phyloP scores from a whole-genome alignment of 1,284 basidiomycete genomes.

The Marasmius tenuissimus region DNA sequence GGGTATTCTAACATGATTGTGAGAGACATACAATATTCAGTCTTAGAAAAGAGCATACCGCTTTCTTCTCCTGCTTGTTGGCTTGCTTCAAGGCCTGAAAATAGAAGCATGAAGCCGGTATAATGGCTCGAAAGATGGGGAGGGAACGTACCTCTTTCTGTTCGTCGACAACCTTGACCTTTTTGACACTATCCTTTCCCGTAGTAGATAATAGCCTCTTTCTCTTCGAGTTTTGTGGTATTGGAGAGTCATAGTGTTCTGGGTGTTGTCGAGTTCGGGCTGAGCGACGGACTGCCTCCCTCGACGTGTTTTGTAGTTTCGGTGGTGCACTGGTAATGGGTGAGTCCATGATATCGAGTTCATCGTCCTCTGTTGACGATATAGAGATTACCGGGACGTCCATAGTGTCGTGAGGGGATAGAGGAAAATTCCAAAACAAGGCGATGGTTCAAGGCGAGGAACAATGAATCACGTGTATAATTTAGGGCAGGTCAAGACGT shows the following conservation, averaged over 20 bases:
- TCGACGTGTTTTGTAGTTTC: neutral
- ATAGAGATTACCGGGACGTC: neutral
- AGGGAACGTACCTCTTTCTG: neutral
- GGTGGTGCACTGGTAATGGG: neutral
- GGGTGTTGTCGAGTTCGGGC: neutral
- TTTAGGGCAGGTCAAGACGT: neutral
- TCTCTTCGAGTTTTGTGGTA: neutral
- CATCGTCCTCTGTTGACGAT: neutral
- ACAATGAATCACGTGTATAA: neutral
- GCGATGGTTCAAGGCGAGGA: neutral
- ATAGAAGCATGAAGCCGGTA: neutral
- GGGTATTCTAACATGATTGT: conserved; percentile 30
- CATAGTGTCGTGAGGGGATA: neutral
- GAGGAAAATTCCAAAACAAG: neutral
- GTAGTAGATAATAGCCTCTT: neutral
- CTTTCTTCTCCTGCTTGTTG: conserved; percentile 36
- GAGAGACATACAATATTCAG: neutral
- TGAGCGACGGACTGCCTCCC: neutral
- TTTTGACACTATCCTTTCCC: neutral
- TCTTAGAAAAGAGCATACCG: conserved; percentile 25
- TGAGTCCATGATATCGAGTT: neutral
- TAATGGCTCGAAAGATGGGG: too few species aligned
- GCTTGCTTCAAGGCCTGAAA: conserved; percentile 27
- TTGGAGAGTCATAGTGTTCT: neutral
- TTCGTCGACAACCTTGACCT: neutral